These are phyloP conservation scores for Candida sp. DNA, from an alignment of 1,139 yeast genomes.

Conservation along the genomic window DNA sequence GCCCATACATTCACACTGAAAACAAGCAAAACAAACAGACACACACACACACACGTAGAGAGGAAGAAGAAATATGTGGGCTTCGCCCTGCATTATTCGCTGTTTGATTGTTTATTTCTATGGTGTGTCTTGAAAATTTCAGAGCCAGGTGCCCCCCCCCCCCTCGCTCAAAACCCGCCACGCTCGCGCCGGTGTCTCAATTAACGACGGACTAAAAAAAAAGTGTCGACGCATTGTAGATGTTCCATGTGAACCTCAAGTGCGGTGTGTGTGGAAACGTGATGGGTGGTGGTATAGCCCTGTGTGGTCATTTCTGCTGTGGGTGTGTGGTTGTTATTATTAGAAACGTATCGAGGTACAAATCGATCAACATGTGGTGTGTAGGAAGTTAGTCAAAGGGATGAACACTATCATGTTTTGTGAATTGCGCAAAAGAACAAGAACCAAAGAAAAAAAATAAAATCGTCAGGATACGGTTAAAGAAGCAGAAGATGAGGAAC, in stretches of 20 bases:
- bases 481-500: too few species aligned
- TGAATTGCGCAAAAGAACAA: background rate
- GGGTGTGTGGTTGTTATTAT: background rate
- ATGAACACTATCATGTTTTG: background rate
- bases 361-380: background rate
- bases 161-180: background rate
- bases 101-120: too few species aligned
- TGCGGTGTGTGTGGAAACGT: background rate
- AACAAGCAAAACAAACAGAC: background rate
- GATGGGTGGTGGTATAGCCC: too few species aligned
- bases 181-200: background rate
- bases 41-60: too few species aligned
- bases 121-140: background rate
- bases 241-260: too few species aligned
- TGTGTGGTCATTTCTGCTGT: background rate
- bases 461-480: too few species aligned
- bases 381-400: background rate
- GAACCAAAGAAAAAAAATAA: background rate
- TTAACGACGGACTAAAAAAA: background rate
- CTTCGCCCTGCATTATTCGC: background rate
- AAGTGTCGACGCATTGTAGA: background rate
- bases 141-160: too few species aligned
- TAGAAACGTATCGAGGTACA: constrained; percentile 1
- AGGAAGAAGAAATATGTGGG: background rate
- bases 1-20: background rate